These are phyloP conservation scores for Elaphomyces granulatus DNA, from an alignment of 495 filamentous ascomycete genomes.

Conservation along the genomic window DNA sequence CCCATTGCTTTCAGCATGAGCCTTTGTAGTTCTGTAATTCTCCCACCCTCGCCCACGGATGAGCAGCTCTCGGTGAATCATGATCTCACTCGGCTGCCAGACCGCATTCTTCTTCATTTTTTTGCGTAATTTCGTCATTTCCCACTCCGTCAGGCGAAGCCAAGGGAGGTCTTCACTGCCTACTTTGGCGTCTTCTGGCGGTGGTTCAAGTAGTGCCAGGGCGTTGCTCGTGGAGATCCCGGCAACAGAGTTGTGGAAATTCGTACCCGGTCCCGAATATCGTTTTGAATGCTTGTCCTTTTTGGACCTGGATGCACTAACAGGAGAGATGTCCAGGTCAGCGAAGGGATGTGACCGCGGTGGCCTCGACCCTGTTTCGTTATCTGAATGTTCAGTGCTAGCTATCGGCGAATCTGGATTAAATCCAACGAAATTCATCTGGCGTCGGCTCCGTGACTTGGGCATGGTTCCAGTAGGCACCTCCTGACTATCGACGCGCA, in stretches of 20 bases:
- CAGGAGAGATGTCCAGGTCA: background rate
- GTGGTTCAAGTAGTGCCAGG: slow-evolving; percentile 59
- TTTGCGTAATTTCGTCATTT: slow-evolving; percentile 83
- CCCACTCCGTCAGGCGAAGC: slow-evolving; percentile 78
- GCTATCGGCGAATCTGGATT: slow-evolving; percentile 31
- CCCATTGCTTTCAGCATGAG: slow-evolving; percentile 51
- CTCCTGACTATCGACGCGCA: slow-evolving; percentile 42
- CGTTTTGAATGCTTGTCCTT: slow-evolving; percentile 30
- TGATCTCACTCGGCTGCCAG: slow-evolving; percentile 90
- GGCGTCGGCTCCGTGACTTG: slow-evolving; percentile 29
- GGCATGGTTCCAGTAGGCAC: slow-evolving; percentile 14
- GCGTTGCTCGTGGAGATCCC: slow-evolving; percentile 72
- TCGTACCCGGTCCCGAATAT: slow-evolving; percentile 32
- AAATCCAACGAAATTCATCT: slow-evolving; percentile 21
- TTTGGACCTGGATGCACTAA: slow-evolving; percentile 7
- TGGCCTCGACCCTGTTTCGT: slow-evolving; percentile 17
- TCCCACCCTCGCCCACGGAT: slow-evolving; percentile 63
- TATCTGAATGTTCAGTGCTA: slow-evolving; percentile 34
- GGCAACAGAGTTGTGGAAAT: slow-evolving; percentile 38
- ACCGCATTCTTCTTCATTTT: slow-evolving; percentile 98
- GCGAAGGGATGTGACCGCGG: slow-evolving; percentile 2
- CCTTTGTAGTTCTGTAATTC: slow-evolving; percentile 54
- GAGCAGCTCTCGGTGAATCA: slow-evolving; percentile 82
- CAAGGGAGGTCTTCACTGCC: slow-evolving; percentile 76
- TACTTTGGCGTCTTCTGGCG: slow-evolving; percentile 55